Conservation (phyloP, 805 yeast species). For the Zygosaccharomyces lentus region DNA sequence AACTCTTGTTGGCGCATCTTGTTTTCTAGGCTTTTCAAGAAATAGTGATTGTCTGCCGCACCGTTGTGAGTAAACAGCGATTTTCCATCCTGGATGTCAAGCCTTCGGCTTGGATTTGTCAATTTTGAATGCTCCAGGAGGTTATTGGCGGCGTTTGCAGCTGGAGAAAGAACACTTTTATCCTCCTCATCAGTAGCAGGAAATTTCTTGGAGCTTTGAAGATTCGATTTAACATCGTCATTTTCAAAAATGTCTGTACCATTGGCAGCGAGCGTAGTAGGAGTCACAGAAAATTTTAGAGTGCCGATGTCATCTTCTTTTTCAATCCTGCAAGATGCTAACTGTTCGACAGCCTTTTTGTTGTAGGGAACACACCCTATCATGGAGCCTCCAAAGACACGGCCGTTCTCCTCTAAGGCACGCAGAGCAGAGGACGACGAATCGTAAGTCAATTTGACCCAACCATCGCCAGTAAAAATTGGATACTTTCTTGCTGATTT, state of each 20-base stretch:
- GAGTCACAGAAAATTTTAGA: slow-evolving; percentile 12
- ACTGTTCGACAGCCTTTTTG: slow-evolving; percentile 55
- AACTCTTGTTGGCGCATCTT: slow-evolving; percentile 30
- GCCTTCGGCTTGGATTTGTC: slow-evolving; percentile 25
- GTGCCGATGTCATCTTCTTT: slow-evolving; percentile 31
- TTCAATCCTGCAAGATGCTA: slow-evolving; percentile 39
- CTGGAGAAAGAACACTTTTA: neutral
- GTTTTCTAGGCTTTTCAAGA: slow-evolving; percentile 28
- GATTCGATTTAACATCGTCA: neutral
- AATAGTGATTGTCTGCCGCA: slow-evolving; percentile 21
- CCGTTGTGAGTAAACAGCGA: slow-evolving; percentile 36
- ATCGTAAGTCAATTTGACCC: slow-evolving; percentile 88
- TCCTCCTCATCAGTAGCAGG: slow-evolving; percentile 1
- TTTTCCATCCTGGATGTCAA: slow-evolving; percentile 42
- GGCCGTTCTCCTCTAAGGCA: slow-evolving; percentile 82
- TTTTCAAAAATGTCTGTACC: neutral
- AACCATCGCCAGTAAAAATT: slow-evolving; percentile 76
- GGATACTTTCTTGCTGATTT: slow-evolving; percentile 44
- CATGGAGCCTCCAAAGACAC: slow-evolving; percentile 58
- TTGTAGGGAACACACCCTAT: slow-evolving; percentile 70
- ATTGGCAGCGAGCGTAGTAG: slow-evolving; percentile 4
- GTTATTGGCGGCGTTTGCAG: slow-evolving; percentile 1
- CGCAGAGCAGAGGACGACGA: slow-evolving; percentile 70
- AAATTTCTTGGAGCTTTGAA: neutral
- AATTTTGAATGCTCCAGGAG: slow-evolving; percentile 8